These are phyloP conservation scores for Cercophora sp. DNA, from an alignment of 495 filamentous ascomycete genomes.

Conservation along the genomic window DNA sequence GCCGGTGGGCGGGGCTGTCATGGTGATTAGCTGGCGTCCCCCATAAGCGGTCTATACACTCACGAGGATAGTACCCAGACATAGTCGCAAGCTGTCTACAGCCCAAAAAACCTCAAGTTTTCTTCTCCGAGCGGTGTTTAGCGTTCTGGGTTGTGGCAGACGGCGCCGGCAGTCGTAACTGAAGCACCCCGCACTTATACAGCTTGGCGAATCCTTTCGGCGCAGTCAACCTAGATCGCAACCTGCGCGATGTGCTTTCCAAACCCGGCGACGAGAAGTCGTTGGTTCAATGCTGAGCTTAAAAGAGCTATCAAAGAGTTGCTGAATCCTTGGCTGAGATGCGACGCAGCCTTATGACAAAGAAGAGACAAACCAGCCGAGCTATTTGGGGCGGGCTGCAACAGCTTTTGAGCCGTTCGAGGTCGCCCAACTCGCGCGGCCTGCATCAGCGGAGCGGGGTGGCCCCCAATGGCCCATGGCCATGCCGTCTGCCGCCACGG, in stretches of 20 bases:
- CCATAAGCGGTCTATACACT: constrained; percentile 12
- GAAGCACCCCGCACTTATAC: constrained; percentile 18
- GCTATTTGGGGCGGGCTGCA: no score
- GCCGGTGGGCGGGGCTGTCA: constrained; percentile 24
- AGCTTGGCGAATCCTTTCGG: constrained; percentile 8
- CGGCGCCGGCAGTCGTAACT: not conserved
- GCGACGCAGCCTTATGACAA: not conserved
- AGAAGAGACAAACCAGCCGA: no score
- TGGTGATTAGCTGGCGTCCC: not conserved
- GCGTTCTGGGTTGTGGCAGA: no score
- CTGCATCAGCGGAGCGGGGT: not conserved
- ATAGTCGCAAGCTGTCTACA: constrained; percentile 14
- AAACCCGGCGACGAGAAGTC: not conserved
- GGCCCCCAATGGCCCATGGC: no score
- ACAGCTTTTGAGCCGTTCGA: constrained; percentile 7
- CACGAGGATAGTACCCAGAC: constrained; percentile 33
- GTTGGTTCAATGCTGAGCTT: no score
- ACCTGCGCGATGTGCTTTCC: not conserved
- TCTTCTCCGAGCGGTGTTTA: no score
- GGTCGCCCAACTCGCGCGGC: constrained; percentile 15
- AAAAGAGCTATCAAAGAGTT: no score
- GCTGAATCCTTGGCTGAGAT: no score
- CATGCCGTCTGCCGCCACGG: constrained; percentile 10
- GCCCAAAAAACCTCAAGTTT: no score
- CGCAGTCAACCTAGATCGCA: not conserved